phyloP scores from a whole-genome alignment of 2,329 filamentous ascomycete species.

The Metarhizium anisopliae region DNA sequence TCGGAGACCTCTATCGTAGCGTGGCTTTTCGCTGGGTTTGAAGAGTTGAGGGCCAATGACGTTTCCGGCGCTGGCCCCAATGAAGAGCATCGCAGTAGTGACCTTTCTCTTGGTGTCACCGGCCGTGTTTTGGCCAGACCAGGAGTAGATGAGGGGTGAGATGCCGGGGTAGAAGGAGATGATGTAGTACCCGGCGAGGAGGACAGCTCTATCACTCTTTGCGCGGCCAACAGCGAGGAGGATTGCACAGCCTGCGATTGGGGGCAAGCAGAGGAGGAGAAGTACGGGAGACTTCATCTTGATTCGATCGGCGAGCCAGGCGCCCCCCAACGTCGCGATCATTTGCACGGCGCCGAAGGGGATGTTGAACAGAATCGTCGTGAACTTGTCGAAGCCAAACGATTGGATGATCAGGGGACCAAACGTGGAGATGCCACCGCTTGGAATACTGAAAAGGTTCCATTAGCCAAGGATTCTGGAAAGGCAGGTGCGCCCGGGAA shows the following conservation, averaged over 20 bases:
- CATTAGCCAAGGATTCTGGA: neutral
- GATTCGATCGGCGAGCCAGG: conserved; percentile 42
- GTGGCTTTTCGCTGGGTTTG: conserved; percentile 47
- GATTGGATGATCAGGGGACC: conserved; percentile 48
- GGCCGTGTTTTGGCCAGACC: conserved; percentile 49
- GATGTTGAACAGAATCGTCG: conserved; percentile 51
- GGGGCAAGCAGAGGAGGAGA: conserved; percentile 43
- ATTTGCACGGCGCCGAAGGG: conserved; percentile 53
- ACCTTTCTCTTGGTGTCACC: conserved; percentile 61
- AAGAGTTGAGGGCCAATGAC: conserved; percentile 55
- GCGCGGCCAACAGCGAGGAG: conserved; percentile 40
- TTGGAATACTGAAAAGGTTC: conserved; percentile 30
- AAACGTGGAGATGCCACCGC: conserved; percentile 50
- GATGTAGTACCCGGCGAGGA: conserved; percentile 50
- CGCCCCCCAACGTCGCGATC: conserved; percentile 48
- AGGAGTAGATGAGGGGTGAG: conserved; percentile 47
- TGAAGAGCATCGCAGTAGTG: conserved; percentile 50
- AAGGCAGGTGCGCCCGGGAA: rapidly evolving
- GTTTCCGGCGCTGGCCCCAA: conserved; percentile 54
- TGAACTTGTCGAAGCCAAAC: conserved; percentile 47
- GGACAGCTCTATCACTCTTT: conserved; percentile 32
- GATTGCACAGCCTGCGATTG: conserved; percentile 47
- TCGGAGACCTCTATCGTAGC: conserved; percentile 47
- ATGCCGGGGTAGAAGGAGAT: conserved; percentile 50
- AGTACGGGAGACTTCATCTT: conserved; percentile 48